Base-by-base conservation (phyloP, 2,329 filamentous ascomycete genomes). In the Aspergillus ustus region DNA sequence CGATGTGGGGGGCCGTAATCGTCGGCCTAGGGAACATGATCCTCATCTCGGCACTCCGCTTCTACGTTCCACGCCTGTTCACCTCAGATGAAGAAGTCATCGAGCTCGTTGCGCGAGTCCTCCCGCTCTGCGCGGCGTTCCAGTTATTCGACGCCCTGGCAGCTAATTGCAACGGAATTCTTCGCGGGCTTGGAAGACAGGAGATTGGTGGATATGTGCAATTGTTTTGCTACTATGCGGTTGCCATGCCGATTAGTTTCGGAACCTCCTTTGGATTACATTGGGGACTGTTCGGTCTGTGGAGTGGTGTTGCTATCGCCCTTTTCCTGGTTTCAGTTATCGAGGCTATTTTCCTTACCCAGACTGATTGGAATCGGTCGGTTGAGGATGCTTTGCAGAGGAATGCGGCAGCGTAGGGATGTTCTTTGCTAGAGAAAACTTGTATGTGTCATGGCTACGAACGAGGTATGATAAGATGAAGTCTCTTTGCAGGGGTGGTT, bases 201-300 rank as follows among this genome's bases (percentile, higher is more conserved):
- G 89, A 92, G 66, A 88, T 98, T 60, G 94, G 94, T 13, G 93
- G 94, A 0, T 97, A 94, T 69, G 89, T 93, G 7, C 96, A 95
- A 71, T 79, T 98, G 2, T 86, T 92, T 53, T 89, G 89, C 22
- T 97, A 97, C 79, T 99, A 98, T 76, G 80, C 86, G 19, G 84
- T 98, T 28, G 94, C 92, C 0, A 83, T 98, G 77, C 94, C 95
- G 0, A 86, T 97, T 37, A 92, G 89, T 44, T 90, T 97, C 67
- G 87, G 85, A 4, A 86, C 90, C 0, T 90, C 89, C 0, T 97
- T 98, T 74, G 89, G 87, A 0, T 79, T 93, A 3, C 83, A 83
- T 20, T 96, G 91, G 92, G 87, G 87, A 51, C 80, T 98, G 43
- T 83, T 87, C 59, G 94, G 94, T 0, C 80, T 98, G 19, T 98